A percentile compares a stretch with the other conserved stretches of the same genome.
Evolutionary conservation across 2,329 filamentous ascomycete species (phyloP).

Genomic region (Colletotrichum viniferum): DNA sequence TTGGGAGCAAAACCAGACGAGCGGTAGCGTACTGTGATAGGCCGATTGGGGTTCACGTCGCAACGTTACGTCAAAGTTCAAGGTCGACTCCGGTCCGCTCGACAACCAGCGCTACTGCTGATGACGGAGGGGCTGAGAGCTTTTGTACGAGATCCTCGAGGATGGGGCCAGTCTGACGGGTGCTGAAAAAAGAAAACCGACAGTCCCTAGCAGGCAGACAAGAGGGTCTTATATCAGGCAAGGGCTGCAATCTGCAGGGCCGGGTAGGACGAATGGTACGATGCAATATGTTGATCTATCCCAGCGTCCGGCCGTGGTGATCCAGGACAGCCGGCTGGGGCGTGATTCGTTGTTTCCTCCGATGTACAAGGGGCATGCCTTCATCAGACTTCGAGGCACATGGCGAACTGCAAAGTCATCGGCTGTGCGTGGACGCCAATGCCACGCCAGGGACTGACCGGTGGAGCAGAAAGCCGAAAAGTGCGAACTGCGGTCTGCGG

Average conservation of each 20-base stretch:
- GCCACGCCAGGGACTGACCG: background rate
- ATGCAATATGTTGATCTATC: background rate
- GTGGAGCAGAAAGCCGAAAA: background rate
- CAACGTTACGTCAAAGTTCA: conserved; percentile 20
- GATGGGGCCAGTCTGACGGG: background rate
- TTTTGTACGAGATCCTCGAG: background rate
- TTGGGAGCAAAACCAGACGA: background rate
- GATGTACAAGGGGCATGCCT: conserved; percentile 4
- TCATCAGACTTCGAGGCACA: background rate
- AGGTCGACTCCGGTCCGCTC: background rate
- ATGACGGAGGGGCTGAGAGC: conserved; percentile 8
- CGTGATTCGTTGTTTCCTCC: background rate
- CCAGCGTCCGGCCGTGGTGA: background rate
- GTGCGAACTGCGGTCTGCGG: background rate
- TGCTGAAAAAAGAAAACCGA: background rate
- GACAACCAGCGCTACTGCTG: background rate
- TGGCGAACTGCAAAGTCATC: background rate
- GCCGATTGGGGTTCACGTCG: background rate
- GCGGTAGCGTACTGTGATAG: background rate
- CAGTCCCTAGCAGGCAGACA: background rate
- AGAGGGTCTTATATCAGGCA: background rate
- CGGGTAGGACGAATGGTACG: background rate
- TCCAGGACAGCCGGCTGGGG: background rate
- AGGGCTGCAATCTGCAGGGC: background rate
- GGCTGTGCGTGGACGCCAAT: background rate